These are phyloP conservation scores for Cymbomonas tetramitiformis DNA, from an alignment of 139 green algal species.

Conservation along the genomic window DNA sequence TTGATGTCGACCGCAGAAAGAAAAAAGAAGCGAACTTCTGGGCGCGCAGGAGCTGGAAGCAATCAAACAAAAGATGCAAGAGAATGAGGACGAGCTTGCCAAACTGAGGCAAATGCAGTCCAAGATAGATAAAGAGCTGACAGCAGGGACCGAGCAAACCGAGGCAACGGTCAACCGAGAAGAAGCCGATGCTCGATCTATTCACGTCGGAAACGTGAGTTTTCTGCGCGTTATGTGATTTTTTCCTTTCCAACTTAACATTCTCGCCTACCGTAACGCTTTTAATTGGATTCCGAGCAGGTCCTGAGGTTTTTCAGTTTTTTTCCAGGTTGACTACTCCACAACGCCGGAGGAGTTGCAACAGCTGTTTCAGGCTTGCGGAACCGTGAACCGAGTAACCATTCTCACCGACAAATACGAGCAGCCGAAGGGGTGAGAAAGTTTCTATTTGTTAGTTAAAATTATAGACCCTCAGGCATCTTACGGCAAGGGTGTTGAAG, in stretches of 20 bases:
- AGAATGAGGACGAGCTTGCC: conserved; percentile 80
- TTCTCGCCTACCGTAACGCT: background rate
- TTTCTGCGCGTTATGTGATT: conserved; percentile 4
- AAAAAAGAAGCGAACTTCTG: background rate
- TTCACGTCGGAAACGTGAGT: conserved; percentile 81
- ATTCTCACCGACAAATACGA: conserved; percentile 89
- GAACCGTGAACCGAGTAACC: conserved; percentile 93
- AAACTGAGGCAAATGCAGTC: conserved; percentile 52
- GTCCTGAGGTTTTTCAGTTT: too few relatives aligned
- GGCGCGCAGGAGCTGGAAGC: conserved; percentile 60
- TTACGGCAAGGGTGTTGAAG: too few relatives aligned
- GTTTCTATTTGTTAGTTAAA: conserved; percentile 94
- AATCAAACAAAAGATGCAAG: conserved; percentile 68
- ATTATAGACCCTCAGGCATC: too few relatives aligned
- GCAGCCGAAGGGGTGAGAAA: conserved; percentile 89
- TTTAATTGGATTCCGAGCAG: background rate
- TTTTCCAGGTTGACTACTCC: conserved; percentile 79
- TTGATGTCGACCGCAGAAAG: too few relatives aligned
- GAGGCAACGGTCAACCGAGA: conserved; percentile 29
- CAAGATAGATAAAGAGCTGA: conserved; percentile 19
- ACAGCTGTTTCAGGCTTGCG: conserved; percentile 72
- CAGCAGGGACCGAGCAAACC: background rate
- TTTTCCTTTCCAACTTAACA: conserved; percentile 8
- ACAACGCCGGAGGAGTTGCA: conserved; percentile 89
- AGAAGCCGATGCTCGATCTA: conserved; percentile 64